Base-by-base conservation (phyloP, 805 yeast genomes). In the Monosporozyma yasuniensis region DNA sequence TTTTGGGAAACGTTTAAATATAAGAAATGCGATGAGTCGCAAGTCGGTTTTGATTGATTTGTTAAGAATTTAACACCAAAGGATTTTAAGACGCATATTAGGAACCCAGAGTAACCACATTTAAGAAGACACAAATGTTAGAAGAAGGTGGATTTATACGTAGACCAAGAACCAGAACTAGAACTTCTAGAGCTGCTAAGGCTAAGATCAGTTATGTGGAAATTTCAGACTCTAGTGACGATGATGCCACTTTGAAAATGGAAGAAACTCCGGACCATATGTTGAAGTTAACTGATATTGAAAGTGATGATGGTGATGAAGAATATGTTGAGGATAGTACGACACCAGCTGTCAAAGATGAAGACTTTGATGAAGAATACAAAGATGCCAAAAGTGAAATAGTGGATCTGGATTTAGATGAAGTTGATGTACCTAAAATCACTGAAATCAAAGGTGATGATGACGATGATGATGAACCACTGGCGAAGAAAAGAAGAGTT, bases 191-290 rank as follows among this genome's bases (percentile, higher is more conserved):
- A 37, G 49, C 57, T 14, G 55, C 69, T 2, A 63, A 58, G 38
- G 59, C 59, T 47, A 65, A 63, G 8, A 68, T 70, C 25, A 70
- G 65, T 38, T 70, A 69, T 47, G 67, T 61, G 3, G 74, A 69
- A 46, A 57, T 55, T 49, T 59, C 63, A 34, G 63, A 60, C 30
- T 61, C 19, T 14, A 55, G 46, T n/a, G 52, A 42, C 4, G 54
- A 51, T 30, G 49, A 44, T 4, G 38, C 38, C 12, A 47, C 47
- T 11, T 14, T 50, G 39, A 43, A 47, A 11, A 42, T 48, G 25
- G 44, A 27, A 22, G 10, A 7, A 12, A 44, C 39, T 16, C 38
- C 52, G 4, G 43, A 35, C n/a, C n/a, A 16, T 6, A 10, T 10
- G 23, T 19, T 35, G 14, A 44, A 48, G 34, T n/a, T 43, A 18